Base-by-base conservation (phyloP, 768 basidiomycete genomes). In the Kwoniella pini region DNA sequence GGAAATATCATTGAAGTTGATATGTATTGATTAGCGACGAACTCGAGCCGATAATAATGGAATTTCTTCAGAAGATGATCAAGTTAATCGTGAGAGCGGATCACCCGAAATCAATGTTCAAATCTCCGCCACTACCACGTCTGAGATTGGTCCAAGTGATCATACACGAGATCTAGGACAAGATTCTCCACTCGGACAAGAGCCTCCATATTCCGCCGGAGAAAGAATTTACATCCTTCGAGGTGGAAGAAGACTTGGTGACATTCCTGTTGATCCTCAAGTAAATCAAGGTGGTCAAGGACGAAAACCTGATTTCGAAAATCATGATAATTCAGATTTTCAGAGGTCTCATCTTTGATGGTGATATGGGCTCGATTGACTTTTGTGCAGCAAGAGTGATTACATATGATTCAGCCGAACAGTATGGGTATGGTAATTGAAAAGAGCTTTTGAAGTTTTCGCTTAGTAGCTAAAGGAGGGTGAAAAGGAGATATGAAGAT, bases 11-110 rank as follows among this genome's bases (percentile, higher is more conserved):
- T 6, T 50, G 28, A 31, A 17, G 6, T 33, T 6, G 48, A 19
- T 50, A 21, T 19, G 11, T 6, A 6, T 31, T 17, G 26, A 30
- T 27, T 36, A 50, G 48, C 48, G 48, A 31, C 48, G 48, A 50
- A 50, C 30, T 15, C 48, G 48, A 19, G 13, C 48, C 48, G 48
- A 50, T 19, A 50, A 50, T 21, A 50, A 50, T 22, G 48, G 48
- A 33, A 9, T 50, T 31, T 50, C 48, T n/a, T 50, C 48, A 17
- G 48, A 50, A 50, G 48, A 50, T 28, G 48, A 50, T 21, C 27
- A 31, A n/a, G n/a, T 50, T 13, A n/a, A 31, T 50, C 48, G 4
- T 11, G 13, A 12, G 19, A 50, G 48, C 30, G 7, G 24, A 13
- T 50, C 48, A 15, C 48, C 48, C 17, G 48, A 50, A 50, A 21